Percentiles rank a stretch among this genome's conserved stretches.
Conservation (phyloP, 1,139 yeast genomes). For the Protomyces macrosporus region DNA sequence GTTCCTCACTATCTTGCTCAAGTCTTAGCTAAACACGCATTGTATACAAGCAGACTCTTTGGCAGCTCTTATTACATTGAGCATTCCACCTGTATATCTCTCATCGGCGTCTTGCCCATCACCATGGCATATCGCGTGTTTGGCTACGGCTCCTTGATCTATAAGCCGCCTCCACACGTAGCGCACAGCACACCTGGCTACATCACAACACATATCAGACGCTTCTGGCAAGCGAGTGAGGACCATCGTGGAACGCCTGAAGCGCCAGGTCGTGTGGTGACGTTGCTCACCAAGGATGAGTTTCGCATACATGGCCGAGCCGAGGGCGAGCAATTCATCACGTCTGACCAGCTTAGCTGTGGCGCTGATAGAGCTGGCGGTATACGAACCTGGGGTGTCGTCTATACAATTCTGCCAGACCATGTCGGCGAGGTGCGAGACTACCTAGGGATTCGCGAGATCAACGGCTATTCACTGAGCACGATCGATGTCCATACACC, state of each 20-base stretch:
- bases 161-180: slow-evolving; percentile 81
- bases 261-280: slow-evolving; percentile 80
- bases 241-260: slow-evolving; percentile 90
- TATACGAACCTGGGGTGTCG: slow-evolving; percentile 67
- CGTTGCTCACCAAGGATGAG: slow-evolving; percentile 56
- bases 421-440: slow-evolving; percentile 56
- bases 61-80: no score
- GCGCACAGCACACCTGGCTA: slow-evolving; percentile 64
- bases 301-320: slow-evolving; percentile 36
- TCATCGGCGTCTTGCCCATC: slow-evolving; percentile 46
- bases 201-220: slow-evolving; percentile 65
- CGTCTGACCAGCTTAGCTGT: slow-evolving; percentile 35
- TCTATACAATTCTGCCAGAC: slow-evolving; percentile 70
- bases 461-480: slow-evolving; percentile 77
- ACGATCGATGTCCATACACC: slow-evolving; percentile 56
- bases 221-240: slow-evolving; percentile 70
- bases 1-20: neutral
- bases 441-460: slow-evolving; percentile 75
- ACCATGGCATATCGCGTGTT: slow-evolving; percentile 42
- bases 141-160: slow-evolving; percentile 86
- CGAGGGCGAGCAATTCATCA: slow-evolving; percentile 10
- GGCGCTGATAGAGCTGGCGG: slow-evolving; percentile 36
- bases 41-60: no score
- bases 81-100: no score
- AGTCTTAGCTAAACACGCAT: no score